Base-by-base conservation (phyloP, 2,329 filamentous ascomycete species). In the Emergomyces africanus region DNA sequence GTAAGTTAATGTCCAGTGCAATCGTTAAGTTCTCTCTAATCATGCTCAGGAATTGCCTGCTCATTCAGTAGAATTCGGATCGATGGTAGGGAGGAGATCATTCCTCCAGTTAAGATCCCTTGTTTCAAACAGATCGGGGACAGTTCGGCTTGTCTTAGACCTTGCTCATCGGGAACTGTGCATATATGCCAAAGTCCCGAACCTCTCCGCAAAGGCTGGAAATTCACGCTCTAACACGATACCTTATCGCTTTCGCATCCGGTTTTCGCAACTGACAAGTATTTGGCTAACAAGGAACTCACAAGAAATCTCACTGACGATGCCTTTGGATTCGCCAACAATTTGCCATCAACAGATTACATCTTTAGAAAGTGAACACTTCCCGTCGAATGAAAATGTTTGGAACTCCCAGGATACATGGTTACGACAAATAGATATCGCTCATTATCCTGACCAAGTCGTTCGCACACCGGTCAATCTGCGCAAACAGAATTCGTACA, bases 341-440 rank as follows among this genome's bases (percentile, higher is more conserved):
- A 68, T 74, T 2, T 79, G 76, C 63, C 78, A 72, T 65, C 72
- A 73, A 55, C 74, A 70, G 55, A 62, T 71, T 20, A 64, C 67
- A 44, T 66, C 74, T 44, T 64, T 69, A 25, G 63, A 65, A 6
- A 23, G 30, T 15, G 25, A 18, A 41, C 63, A 9, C 79, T 78
- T 82, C 62, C 68, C 74, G 6, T 66, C 71, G 12, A 67, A 69
- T 12, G 66, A 71, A 54, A 64, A 68, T 15, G 67, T 57, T n/a
- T 88, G 84, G 84, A 76, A 70, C 51, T 79, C 82, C 25, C 74
- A 75, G 61, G 77, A 82, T 62, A 72, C 76, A 0, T 88, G 83
- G 84, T 82, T 77, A 59, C 79, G 86, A 23, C 83, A 86, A 64
- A 87, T 84, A 0, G 79, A 83, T 62, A 79, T 88, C 28, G 76